These are phyloP conservation scores for Colletotrichum spaethianum DNA, from an alignment of 2,329 filamentous ascomycete species.

Conservation along the genomic window DNA sequence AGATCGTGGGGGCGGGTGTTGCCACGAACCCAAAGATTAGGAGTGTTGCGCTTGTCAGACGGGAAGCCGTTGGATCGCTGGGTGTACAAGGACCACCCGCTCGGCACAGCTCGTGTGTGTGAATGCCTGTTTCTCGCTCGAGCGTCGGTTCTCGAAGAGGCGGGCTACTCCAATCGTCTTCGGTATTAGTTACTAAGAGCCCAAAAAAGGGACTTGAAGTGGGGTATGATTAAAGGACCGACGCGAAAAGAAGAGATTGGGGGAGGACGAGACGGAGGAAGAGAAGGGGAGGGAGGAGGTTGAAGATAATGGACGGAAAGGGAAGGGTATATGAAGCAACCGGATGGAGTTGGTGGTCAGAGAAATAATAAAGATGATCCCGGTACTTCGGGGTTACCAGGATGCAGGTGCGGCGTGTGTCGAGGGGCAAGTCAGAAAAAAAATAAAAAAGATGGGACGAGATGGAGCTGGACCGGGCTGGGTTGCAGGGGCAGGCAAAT, in stretches of 20 bases:
- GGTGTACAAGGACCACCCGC: slow-evolving; percentile 24
- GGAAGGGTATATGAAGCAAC: slow-evolving; percentile 28
- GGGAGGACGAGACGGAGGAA: neutral
- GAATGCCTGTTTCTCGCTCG: neutral
- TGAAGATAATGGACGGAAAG: slow-evolving; percentile 1
- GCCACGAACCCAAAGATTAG: slow-evolving; percentile 4
- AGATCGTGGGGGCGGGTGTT: neutral
- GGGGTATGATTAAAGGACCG: slow-evolving; percentile 23
- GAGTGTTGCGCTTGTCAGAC: slow-evolving; percentile 15
- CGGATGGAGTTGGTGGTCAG: neutral
- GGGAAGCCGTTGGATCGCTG: slow-evolving; percentile 3
- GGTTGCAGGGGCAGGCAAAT: slow-evolving; percentile 2
- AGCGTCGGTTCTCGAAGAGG: neutral
- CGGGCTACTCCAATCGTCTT: neutral
- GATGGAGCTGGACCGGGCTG: slow-evolving; percentile 7
- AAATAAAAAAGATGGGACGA: slow-evolving; percentile 17
- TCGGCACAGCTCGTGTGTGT: slow-evolving; percentile 4
- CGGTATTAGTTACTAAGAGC: slow-evolving; percentile 29
- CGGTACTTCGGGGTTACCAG: slow-evolving; percentile 32
- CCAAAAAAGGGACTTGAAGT: neutral
- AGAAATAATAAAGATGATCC: slow-evolving; percentile 29
- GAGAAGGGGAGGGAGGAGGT: neutral
- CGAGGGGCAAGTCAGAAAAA: neutral
- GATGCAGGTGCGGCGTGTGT: neutral
- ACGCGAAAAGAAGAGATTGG: slow-evolving; percentile 11